Evolutionary conservation across 1,284 basidiomycete species (phyloP), one percentile per base, ranked within the genome.

Genomic region (Ustilago vetiveriae): DNA sequence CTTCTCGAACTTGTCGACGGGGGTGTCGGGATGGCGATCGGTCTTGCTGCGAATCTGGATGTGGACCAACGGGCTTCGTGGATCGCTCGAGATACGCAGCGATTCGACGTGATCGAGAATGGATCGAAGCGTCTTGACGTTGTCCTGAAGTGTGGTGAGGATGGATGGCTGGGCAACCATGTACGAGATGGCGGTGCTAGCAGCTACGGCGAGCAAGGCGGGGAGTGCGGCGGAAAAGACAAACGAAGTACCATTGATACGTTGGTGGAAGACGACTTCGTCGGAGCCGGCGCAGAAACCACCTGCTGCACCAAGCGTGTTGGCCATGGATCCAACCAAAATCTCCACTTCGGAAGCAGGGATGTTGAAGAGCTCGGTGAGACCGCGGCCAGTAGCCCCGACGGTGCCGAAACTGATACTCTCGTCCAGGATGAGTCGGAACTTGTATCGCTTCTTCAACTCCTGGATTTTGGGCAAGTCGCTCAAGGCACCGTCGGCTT

Each of bases 141-240:
- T 97, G 53, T 92, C 89, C 68, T 91, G 91, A 0, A 98, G 88
- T 3, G 86, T 84, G 26, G 85, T 83, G 68, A 95, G 86, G 58
- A 92, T 86, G 3, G 88, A 88, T 0, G 93, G 92, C 22, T 77
- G 55, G 14, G 69, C 51, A n/a, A 57, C 46, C 54, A 97, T 85
- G 68, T 91, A 87, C 68, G 87, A 87, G 79, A 98, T 91, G 9
- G 89, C 91, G 74, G 92, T 89, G 0, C 91, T 92, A 1, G 89
- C 91, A 62, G 90, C 89, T 62, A 92, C 92, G 14, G 92, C 90
- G 44, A 98, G 88, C 49, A 96, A 86, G 1, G 93, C 88, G 0
- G 96, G 96, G 83, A 96, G 88, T 2, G 95, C 90, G 9, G 96
- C 96, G 1, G 95, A 97, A 85, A 94, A 99, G 57, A 99, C 93